Evolutionary conservation across 2,329 filamentous ascomycete genomes (phyloP).

Genomic region (Microcyclospora tardicrescens): DNA sequence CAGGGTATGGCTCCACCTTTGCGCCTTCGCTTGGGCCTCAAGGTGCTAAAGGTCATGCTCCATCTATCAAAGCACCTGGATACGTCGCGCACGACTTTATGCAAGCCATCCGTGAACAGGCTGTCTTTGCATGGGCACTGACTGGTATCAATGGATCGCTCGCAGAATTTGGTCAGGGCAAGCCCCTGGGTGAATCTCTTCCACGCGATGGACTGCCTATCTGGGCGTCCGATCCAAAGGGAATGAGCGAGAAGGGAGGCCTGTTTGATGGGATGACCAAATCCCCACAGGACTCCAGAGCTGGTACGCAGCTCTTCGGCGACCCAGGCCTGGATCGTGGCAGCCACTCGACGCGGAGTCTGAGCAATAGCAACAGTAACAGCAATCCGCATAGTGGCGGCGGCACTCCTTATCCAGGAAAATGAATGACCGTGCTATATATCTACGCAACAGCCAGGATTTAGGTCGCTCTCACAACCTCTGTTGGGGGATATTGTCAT

Average conservation of each 20-base stretch:
- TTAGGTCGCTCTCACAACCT: no score
- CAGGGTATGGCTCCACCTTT: constrained; percentile 21
- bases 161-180: constrained; percentile 49
- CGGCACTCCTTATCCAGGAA: no score
- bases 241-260: constrained; percentile 3
- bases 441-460: no score
- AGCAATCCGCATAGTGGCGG: neutral
- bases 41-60: constrained; percentile 19
- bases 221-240: constrained; percentile 36
- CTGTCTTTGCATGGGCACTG: constrained; percentile 77
- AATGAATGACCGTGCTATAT: no score
- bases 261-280: constrained; percentile 2
- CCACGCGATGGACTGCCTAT: constrained; percentile 48
- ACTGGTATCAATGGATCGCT: constrained; percentile 68
- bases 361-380: constrained; percentile 4
- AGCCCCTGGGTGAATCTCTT: constrained; percentile 49
- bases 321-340: constrained; percentile 18
- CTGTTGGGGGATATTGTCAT: no score
- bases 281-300: constrained; percentile 1
- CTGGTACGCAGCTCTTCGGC: constrained; percentile 17
- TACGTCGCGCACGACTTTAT: constrained; percentile 49
- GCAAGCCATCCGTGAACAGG: constrained; percentile 69
- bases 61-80: constrained; percentile 23
- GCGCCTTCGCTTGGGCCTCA: constrained; percentile 23
- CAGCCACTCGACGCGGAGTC: constrained; percentile 6